Base-by-base conservation (phyloP, 2,329 filamentous ascomycete species). In the Dothistroma septosporum region DNA sequence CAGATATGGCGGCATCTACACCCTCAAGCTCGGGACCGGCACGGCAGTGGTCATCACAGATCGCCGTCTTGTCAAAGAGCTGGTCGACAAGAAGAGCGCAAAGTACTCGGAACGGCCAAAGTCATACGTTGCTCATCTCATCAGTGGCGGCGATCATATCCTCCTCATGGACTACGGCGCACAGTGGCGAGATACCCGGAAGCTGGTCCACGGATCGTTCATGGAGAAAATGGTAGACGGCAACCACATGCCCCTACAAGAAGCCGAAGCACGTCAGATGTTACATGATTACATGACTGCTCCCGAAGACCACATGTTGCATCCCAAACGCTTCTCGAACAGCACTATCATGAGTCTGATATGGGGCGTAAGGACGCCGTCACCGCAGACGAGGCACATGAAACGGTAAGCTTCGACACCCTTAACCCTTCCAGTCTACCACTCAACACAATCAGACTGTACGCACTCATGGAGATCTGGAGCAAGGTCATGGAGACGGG, bases 241-340 rank as follows among this genome's bases (percentile, higher is more conserved):
- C 52, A 60, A 77, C 8, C 76, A 83, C 62, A 58, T 78, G 2
- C 61, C 69, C 0, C 55, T 82, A 0, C 72, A 77, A 46, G 72
- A 83, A 58, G 81, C 81, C 0, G 82, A 84, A 66, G 76, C 76
- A 0, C 70, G 70, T 2, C 80, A 83, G 67, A 76, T 83, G 73
- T 60, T 82, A 4, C 66, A 71, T 10, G 81, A 83, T 63, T 78
- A 78, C 61, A 60, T 78, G 16, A 50, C 72, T 0, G 59, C 69
- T 0, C 79, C 80, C 0, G 72, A 76, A 28, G 61, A 78, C n/a
- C 74, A 77, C 50, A 81, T 82, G 78, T 58, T 73, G 32, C 79
- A 82, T 64, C 76, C 80, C 0, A 78, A 78, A 63, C 72, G 82
- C 2, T 81, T 76, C 61, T 79, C 75, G 54, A 83, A 83, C 62